Conservation (phyloP, 2,329 filamentous ascomycete genomes). For the Colletotrichum sp. region DNA sequence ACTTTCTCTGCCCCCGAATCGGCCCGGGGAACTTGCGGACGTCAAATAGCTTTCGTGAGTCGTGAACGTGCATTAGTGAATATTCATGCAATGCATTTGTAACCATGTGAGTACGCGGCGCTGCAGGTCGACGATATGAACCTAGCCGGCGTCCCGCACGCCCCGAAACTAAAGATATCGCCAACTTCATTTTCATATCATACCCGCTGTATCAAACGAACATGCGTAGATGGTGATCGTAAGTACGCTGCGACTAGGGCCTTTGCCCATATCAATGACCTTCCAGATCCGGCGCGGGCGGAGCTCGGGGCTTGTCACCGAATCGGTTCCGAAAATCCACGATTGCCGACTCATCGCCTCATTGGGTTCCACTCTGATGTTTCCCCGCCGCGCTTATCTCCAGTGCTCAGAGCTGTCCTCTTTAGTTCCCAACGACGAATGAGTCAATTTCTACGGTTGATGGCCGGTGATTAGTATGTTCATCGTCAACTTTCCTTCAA, state of each 20-base stretch:
- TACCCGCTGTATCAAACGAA: not conserved
- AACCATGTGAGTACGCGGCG: not conserved
- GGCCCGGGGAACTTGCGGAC: not conserved
- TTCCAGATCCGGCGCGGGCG: not conserved
- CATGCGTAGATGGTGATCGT: not conserved
- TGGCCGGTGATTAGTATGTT: not conserved
- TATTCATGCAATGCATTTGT: not conserved
- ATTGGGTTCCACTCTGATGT: not conserved
- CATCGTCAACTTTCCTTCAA: not conserved
- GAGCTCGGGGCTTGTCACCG: not conserved
- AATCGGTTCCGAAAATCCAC: slow-evolving; percentile 4
- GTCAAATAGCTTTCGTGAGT: not conserved
- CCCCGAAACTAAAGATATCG: not conserved
- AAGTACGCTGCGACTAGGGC: not conserved
- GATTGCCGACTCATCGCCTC: not conserved
- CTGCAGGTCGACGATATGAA: not conserved
- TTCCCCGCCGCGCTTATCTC: slow-evolving; percentile 9
- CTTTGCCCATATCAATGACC: not conserved
- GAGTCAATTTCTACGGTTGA: not conserved
- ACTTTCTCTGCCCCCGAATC: not conserved
- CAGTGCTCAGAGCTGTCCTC: not conserved
- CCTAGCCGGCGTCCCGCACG: not conserved
- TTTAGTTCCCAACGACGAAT: not conserved
- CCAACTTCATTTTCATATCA: not conserved
- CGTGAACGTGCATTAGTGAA: not conserved